Base-by-base conservation (phyloP, 2,329 filamentous ascomycete species). In the Cylindrodendrum hubeiense region DNA sequence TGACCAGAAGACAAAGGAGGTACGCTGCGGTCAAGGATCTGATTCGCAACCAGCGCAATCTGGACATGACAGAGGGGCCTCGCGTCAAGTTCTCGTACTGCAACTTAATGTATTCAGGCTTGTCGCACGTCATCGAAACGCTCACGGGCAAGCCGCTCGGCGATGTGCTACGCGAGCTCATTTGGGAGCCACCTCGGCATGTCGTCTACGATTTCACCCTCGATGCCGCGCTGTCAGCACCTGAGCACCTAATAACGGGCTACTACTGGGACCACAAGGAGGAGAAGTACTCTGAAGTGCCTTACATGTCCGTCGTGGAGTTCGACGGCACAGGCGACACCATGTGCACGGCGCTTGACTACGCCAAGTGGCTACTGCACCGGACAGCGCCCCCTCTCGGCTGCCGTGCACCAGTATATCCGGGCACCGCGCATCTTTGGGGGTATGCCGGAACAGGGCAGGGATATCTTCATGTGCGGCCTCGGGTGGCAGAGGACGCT, bases 301-400 rank as follows among this genome's bases (percentile, higher is more conserved):
- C 81, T 4, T 68, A 76, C 13, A 65, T 74, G 43, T 62, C 69
- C 5, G 59, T 71, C 5, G 51, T 61, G 26, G 79, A 77, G 70
- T 66, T 76, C 26, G 78, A 79, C 65, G 82, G 82, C 13, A 82
- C 82, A 1, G 83, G 81, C 1, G 77, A 74, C 12, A 73, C 81
- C 47, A 75, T 87, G 22, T 84, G 82, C 22, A 85, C 80, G 50
- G 84, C 84, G 1, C 56, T 78, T 8, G 86, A 88, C 75, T 88
- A 86, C 70, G 73, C 79, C 2, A 82, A 81, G 68, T 90, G 86
- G 87, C 75, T 88, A 24, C 74, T 89, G 24, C 71, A 79, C 12
- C 41, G 73, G 50, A 43, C 63, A 0, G 53, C 44, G 4, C 74
- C 75, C 75, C 8, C 69, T 79, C 12, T 75, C 75, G 2, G 37